Percentiles rank a stretch among this genome's conserved stretches.
These are phyloP conservation scores for Funneliformis caledonium DNA, from an alignment of 371 early-diverging fungal species.

Conservation along the genomic window DNA sequence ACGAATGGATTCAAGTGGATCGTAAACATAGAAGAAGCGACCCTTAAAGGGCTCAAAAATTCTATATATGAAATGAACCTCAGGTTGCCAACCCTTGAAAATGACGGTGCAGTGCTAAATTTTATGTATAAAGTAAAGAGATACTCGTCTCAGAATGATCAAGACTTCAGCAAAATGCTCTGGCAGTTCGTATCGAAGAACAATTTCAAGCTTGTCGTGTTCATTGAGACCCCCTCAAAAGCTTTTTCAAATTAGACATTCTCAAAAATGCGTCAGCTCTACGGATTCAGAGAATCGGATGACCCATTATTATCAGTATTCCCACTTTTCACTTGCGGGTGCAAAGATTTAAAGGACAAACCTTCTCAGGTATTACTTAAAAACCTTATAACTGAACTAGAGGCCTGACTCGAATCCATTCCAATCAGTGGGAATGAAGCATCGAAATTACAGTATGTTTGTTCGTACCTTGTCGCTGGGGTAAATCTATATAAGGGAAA, in stretches of 20 bases:
- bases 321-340: not conserved
- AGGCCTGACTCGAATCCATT: conserved; percentile 6
- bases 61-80: too few species aligned
- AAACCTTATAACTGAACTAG: not conserved
- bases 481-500: conserved; percentile 2
- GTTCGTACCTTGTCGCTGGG: conserved; percentile 4
- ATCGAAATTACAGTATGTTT: not conserved
- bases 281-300: not conserved
- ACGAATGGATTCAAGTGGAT: too few species aligned
- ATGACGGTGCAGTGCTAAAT: too few species aligned
- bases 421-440: conserved; percentile 16
- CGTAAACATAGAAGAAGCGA: too few species aligned
- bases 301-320: not conserved
- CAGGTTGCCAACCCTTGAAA: too few species aligned
- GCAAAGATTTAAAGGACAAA: not conserved
- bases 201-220: conserved; percentile 27
- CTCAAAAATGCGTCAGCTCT: conserved; percentile 13
- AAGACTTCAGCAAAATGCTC: conserved; percentile 21
- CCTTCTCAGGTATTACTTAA: conserved; percentile 16
- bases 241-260: conserved; percentile 28
- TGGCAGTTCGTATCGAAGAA: conserved; percentile 17
- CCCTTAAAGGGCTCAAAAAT: too few species aligned
- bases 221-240: conserved; percentile 35
- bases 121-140: too few species aligned
- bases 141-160: conserved; percentile 18